phyloP scores from a whole-genome alignment of 2,329 filamentous ascomycete genomes.

The Nemania serpens region DNA sequence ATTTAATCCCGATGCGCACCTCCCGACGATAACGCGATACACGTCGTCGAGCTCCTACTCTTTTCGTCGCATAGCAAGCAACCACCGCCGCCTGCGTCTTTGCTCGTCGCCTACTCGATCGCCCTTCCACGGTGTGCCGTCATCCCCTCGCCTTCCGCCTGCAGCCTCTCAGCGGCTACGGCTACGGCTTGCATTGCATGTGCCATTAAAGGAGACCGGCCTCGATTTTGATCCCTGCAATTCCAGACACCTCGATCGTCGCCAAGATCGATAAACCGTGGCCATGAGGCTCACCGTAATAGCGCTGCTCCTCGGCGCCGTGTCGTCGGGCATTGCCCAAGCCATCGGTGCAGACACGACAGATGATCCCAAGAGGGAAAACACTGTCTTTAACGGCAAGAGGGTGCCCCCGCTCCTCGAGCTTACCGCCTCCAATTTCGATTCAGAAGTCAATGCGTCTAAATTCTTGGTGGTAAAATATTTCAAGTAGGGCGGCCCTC shows the following conservation, averaged over 20 bases:
- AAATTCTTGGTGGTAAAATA: constrained; percentile 65
- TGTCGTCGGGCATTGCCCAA: constrained; percentile 47
- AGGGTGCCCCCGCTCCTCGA: constrained; percentile 68
- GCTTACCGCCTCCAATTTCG: constrained; percentile 61
- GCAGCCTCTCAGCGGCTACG: not conserved
- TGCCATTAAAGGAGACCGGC: constrained; percentile 11
- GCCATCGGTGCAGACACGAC: constrained; percentile 45
- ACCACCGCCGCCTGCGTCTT: constrained; percentile 8
- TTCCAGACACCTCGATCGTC: constrained; percentile 5
- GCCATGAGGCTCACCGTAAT: constrained; percentile 52
- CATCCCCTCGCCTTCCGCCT: constrained; percentile 9
- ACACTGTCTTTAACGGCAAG: constrained; percentile 69
- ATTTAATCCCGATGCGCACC: constrained; percentile 33
- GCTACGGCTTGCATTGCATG: constrained; percentile 8
- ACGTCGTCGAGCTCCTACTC: constrained; percentile 11
- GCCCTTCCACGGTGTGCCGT: constrained; percentile 1
- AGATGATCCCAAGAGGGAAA: constrained; percentile 45
- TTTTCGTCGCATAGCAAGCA: constrained; percentile 23
- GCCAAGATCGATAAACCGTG: constrained; percentile 20
- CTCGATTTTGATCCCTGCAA: constrained; percentile 1
- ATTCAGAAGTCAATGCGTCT: constrained; percentile 57
- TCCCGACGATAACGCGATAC: constrained; percentile 35
- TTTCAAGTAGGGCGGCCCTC: constrained; percentile 60
- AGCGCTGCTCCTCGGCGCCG: constrained; percentile 54
- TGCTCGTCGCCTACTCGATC: constrained; percentile 3